Base-by-base conservation (phyloP, 192 early-diverging fungal species). In the Rhizoclosmatium globosum region DNA sequence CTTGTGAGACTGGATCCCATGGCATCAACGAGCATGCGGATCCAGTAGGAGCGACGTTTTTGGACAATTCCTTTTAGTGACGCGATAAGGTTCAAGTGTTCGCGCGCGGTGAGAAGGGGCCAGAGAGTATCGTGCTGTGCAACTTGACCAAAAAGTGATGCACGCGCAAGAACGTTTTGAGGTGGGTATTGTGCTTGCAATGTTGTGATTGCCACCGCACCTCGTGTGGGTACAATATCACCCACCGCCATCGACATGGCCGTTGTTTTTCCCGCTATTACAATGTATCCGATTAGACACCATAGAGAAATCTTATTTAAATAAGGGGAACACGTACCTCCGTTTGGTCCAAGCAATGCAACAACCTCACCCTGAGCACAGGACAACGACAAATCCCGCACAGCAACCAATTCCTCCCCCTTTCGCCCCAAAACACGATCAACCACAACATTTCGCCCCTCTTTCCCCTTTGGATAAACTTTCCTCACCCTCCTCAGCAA, bases 361-460 rank as follows among this genome's bases (percentile, higher is more conserved):
- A 85, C 41, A 44, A 82, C 48, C 39, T 76, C 66, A 2, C 84
- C 84, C 48, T 83, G 79, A 21, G 83, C 80, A 4, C 85, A 83
- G 3, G 84, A 84, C 68, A 92, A 80, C 3, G 90, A 91, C 13
- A 92, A 85, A 64, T 90, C 86, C 74, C 89, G 84, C 13, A 92
- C 91, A 4, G 90, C 91, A 38, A 91, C 68, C 11, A 65, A 21
- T 7, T 57, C 50, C 41, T 71, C 70, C 1, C 7, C 15, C 31
- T 15, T 42, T 1, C 50, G 38, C 1, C 72, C 72, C 1, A 31
- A 7, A 1, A 42, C 58, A 7, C 6, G 3, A 1, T 43, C 46
- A 23, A 43, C 81, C 4, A 65, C 58, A 39, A n/a, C 71, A 53
- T 47, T 70, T 50, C 3, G 50, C 46, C 41, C 48, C 59, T 43